A percentile compares a stretch with the other conserved stretches of the same genome.
phyloP scores from a whole-genome alignment of 768 basidiomycete species.

The Suillus bovinus region DNA sequence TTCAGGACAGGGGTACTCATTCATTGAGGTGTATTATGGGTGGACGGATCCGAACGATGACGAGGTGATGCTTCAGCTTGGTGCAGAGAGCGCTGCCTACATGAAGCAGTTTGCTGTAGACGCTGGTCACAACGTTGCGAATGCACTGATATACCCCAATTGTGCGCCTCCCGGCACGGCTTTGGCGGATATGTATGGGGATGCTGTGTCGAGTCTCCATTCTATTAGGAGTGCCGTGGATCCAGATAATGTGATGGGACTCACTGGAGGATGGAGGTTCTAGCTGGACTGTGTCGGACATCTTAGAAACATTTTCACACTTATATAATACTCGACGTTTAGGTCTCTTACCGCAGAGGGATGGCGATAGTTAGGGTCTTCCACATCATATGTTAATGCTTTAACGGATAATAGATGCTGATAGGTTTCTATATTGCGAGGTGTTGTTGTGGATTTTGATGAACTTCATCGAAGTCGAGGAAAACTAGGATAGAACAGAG shows the following conservation, averaged over 20 bases:
- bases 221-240: constrained; percentile 49
- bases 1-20: constrained; percentile 36
- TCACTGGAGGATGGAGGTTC: constrained; percentile 67
- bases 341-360: too few species aligned
- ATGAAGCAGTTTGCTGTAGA: constrained; percentile 37
- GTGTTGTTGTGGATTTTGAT: too few species aligned
- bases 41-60: constrained; percentile 43
- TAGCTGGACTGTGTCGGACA: background rate
- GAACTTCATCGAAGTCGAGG: too few species aligned
- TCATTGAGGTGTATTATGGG: constrained; percentile 48
- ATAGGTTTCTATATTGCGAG: too few species aligned
- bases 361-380: too few species aligned
- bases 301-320: too few species aligned
- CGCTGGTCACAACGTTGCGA: constrained; percentile 41
- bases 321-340: too few species aligned
- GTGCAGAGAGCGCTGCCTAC: constrained; percentile 38
- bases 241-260: constrained; percentile 62
- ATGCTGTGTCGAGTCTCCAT: constrained; percentile 42
- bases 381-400: too few species aligned
- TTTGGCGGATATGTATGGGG: constrained; percentile 51
- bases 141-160: constrained; percentile 56
- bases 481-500: too few species aligned
- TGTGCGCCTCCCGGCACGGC: constrained; percentile 59
- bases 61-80: constrained; percentile 40
- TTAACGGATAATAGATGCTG: too few species aligned